Conservation (phyloP, 257 asterid genomes). For the Orobanche coerulescens region DNA sequence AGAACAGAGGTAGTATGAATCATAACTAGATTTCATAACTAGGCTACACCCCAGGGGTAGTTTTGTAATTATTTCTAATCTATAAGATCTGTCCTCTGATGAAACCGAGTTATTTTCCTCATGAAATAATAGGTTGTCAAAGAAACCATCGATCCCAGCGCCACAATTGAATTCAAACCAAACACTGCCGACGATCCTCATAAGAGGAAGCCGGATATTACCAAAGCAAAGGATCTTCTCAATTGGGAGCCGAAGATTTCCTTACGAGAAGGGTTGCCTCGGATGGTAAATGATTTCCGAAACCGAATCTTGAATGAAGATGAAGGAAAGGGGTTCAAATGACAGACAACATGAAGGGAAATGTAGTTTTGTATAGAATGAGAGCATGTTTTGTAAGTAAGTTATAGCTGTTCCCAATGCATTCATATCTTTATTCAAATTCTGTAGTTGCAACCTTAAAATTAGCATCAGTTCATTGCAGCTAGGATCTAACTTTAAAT, state of each 20-base stretch:
- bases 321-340: constrained; percentile 75
- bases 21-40: too few species aligned
- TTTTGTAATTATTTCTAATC: neutral
- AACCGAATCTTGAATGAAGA: constrained; percentile 96
- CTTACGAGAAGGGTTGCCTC: constrained; percentile 77
- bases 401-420: constrained; percentile 19
- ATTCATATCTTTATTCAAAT: constrained; percentile 21
- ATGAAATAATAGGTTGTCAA: constrained; percentile 63
- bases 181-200: constrained; percentile 99
- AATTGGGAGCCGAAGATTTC: constrained; percentile 95
- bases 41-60: too few species aligned
- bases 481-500: constrained; percentile 15
- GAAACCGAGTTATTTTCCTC: constrained; percentile 11
- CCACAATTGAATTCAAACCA: constrained; percentile 63
- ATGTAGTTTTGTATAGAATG: constrained; percentile 25
- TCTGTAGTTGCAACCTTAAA: constrained; percentile 7
- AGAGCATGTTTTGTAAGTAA: constrained; percentile 18
- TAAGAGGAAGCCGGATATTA: constrained; percentile 91
- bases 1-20: too few species aligned
- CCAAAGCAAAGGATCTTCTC: constrained; percentile 82
- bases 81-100: neutral
- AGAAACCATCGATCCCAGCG: constrained; percentile 88
- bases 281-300: constrained; percentile 78
- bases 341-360: constrained; percentile 10
- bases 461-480: constrained; percentile 14